Evolutionary conservation across 495 filamentous ascomycete genomes (phyloP).

Genomic region (Entonaema liquescens): DNA sequence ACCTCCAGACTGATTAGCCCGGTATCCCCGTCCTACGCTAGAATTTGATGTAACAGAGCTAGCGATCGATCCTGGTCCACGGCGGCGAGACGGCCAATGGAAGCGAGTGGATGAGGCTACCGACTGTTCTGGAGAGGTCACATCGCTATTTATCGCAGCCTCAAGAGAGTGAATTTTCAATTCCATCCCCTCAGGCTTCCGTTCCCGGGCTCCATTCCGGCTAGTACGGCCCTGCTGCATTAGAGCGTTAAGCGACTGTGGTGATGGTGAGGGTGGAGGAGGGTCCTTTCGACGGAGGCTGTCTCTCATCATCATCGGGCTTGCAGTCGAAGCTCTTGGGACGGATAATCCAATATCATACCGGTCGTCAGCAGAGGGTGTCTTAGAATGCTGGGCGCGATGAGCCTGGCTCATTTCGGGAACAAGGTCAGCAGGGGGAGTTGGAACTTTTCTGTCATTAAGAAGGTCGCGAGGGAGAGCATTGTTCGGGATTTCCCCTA

Average conservation of each 20-base stretch:
- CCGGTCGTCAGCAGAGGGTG: conserved; percentile 30
- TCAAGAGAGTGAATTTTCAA: conserved; percentile 72
- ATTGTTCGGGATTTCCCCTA: conserved; percentile 72
- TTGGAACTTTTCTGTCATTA: conserved; percentile 43
- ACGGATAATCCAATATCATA: conserved; percentile 41
- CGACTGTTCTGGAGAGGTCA: conserved; percentile 61
- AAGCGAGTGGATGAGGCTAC: conserved; percentile 53
- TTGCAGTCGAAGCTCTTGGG: conserved; percentile 56
- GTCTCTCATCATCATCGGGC: conserved; percentile 59
- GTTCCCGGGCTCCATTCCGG: conserved; percentile 76
- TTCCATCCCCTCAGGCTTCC: conserved; percentile 84
- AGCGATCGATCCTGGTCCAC: conserved; percentile 57
- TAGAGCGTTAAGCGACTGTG: conserved; percentile 54
- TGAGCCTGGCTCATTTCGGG: conserved; percentile 26
- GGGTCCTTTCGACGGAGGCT: conserved; percentile 43
- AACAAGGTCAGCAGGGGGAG: conserved; percentile 41
- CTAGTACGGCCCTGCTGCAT: conserved; percentile 64
- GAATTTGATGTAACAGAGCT: conserved; percentile 56
- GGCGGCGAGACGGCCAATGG: conserved; percentile 58
- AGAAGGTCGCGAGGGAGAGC: conserved; percentile 48
- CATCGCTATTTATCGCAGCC: conserved; percentile 58
- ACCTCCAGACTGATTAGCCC: conserved; percentile 55
- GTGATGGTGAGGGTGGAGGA: conserved; percentile 62
- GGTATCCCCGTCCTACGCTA: conserved; percentile 51
- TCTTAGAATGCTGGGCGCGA: conserved; percentile 29